phyloP scores from a whole-genome alignment of 1,284 basidiomycete species.

The Chondrostereum purpureum region DNA sequence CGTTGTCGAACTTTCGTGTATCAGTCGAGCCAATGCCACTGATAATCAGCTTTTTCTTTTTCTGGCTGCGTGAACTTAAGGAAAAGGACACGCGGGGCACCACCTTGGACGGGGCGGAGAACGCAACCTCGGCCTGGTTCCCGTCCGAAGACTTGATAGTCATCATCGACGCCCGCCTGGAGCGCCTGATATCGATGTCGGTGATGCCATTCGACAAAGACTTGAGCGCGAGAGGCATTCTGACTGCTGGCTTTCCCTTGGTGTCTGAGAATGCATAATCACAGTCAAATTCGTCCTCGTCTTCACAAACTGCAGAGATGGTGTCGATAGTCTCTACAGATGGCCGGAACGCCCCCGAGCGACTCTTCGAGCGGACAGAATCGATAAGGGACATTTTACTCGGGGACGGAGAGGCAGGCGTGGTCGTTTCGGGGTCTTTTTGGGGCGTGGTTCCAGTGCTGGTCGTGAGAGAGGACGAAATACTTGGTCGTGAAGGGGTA shows the following conservation, averaged over 20 bases:
- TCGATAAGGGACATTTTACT: conserved; percentile 41
- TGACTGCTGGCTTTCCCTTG: conserved; percentile 4
- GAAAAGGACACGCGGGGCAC: conserved; percentile 38
- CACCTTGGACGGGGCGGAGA: conserved; percentile 26
- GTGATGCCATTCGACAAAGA: conserved; percentile 23
- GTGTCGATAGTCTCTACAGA: not conserved
- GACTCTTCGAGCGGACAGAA: conserved; percentile 38
- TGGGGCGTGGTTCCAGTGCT: conserved; percentile 20
- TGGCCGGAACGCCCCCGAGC: conserved; percentile 27
- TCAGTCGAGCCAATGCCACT: conserved; percentile 48
- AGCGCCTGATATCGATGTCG: conserved; percentile 26
- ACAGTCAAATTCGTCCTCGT: not conserved
- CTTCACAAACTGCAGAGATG: not conserved
- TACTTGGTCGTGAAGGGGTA: conserved; percentile 55
- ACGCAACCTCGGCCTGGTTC: conserved; percentile 29
- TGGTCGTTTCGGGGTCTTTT: conserved; percentile 32
- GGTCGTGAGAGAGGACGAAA: conserved; percentile 45
- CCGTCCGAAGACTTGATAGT: conserved; percentile 18
- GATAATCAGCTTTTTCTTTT: conserved; percentile 48
- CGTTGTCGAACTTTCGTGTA: conserved; percentile 43
- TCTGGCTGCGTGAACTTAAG: conserved; percentile 36
- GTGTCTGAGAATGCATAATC: not conserved
- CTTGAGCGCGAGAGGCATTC: conserved; percentile 6
- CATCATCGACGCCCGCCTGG: conserved; percentile 19
- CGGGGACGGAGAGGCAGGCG: conserved; percentile 35